Evolutionary conservation across 306 rosid species (phyloP), one percentile per base, ranked within the genome.

Genomic region (Prunus davidiana): DNA sequence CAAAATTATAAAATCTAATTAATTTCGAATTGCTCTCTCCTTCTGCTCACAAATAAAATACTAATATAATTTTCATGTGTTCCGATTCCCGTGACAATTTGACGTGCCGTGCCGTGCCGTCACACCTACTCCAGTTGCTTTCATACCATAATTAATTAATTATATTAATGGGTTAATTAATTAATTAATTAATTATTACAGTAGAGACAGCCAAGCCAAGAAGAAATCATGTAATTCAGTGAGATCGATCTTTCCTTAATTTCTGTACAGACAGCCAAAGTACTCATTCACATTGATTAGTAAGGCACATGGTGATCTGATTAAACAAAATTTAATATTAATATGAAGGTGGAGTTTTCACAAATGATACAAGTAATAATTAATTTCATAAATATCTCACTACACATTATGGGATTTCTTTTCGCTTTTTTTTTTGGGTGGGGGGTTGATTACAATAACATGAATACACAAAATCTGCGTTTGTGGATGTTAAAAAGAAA

Each of bases 21-120:
- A 82, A 71, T 62, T 80, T 34, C 3, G 64, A 77, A 68, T 57
- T 58, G 54, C 74, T 57, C 76, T 70, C 70, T 56, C 78, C 68
- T 16, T 28, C 79, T 82, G 55, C 86, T 71, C 83, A 76, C 50
- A 77, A 79, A 81, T 83, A 55, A 79, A 84, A 32, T 34, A 27
- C 3, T 2, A 7, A 62, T 25, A 62, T 0, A 15, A 11, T 6
- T 9, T 22, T 6, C 8, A 25, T 12, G 11, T 55, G 11, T 74
- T 85, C 84, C 51, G 85, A 85, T 75, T 76, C 62, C 74, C 74
- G 74, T 86, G 86, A 74, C 22, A 63, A 30, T 28, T 38, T 1
- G 43, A 38, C 43, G 9, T 30, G 46, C 18, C 64, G 79, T 80
- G 89, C 85, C 97, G 96, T 93, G 91, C 89, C 93, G 90, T 89